These are phyloP conservation scores for Exophiala lecanii-corni DNA, from an alignment of 2,329 filamentous ascomycete species.

Conservation along the genomic window DNA sequence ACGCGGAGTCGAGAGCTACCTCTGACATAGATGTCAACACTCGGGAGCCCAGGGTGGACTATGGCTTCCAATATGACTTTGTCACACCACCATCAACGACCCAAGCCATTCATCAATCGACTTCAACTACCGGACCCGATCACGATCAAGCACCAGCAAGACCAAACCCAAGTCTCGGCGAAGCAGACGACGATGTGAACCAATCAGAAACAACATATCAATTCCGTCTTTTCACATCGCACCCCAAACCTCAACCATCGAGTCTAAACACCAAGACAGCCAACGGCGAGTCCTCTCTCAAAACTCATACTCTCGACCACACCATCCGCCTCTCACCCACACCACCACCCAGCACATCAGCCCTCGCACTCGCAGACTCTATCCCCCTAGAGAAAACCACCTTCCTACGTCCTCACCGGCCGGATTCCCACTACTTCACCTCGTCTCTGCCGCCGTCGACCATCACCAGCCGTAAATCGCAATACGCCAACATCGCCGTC, in stretches of 20 bases:
- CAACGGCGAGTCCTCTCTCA: too few relatives aligned
- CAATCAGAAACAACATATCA: slow-evolving; percentile 17
- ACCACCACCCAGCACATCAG: slow-evolving; percentile 4
- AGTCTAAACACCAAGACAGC: too few relatives aligned
- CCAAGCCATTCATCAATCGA: background rate
- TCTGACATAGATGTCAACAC: background rate
- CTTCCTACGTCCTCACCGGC: slow-evolving; percentile 13
- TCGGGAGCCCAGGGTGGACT: slow-evolving; percentile 4
- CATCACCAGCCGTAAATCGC: slow-evolving; percentile 1
- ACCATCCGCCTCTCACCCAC: slow-evolving; percentile 19
- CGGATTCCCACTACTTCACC: slow-evolving; percentile 22
- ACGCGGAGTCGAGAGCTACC: background rate
- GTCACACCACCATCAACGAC: slow-evolving; percentile 6
- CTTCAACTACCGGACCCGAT: background rate
- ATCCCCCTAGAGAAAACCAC: slow-evolving; percentile 10
- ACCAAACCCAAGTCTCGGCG: background rate
- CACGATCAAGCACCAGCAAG: background rate
- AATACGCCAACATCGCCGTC: slow-evolving; percentile 17
- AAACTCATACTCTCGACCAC: too few relatives aligned
- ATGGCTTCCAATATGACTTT: slow-evolving; percentile 26
- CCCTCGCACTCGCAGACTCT: background rate
- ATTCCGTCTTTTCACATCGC: slow-evolving; percentile 22
- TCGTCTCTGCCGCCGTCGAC: slow-evolving; percentile 9
- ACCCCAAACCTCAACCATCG: too few relatives aligned
- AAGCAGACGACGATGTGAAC: slow-evolving; percentile 2